Conservation (phyloP, 1,284 basidiomycete species). For the Ustilago trichophora region DNA sequence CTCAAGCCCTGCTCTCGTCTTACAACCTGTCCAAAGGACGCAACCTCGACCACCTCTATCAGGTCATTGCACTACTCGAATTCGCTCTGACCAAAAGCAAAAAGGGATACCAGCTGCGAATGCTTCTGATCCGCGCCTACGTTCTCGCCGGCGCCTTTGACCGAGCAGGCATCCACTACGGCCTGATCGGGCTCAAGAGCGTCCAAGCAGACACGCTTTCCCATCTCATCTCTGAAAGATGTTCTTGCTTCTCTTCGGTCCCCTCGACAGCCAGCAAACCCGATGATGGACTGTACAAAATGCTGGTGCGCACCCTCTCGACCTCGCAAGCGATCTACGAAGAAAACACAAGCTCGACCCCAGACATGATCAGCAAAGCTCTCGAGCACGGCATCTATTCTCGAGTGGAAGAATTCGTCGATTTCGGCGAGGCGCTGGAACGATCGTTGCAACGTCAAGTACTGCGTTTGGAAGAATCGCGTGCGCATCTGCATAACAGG, state of each 20-base stretch:
- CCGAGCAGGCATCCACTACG: conserved; percentile 35
- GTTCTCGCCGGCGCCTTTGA: conserved; percentile 38
- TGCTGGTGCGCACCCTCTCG: conserved; percentile 15
- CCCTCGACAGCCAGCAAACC: background rate
- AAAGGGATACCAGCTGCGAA: conserved; percentile 52
- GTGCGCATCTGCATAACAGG: conserved; percentile 22
- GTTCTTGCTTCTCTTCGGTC: conserved; percentile 7
- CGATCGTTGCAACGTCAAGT: conserved; percentile 45
- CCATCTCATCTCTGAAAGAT: conserved; percentile 28
- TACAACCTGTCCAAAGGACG: conserved; percentile 13
- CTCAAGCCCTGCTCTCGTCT: conserved; percentile 74
- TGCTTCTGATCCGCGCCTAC: conserved; percentile 49
- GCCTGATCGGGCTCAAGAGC: conserved; percentile 41
- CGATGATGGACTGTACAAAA: conserved; percentile 30
- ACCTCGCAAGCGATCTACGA: conserved; percentile 43
- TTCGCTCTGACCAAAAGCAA: conserved; percentile 35
- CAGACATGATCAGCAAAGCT: conserved; percentile 50
- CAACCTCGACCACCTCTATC: conserved; percentile 13
- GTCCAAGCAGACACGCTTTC: conserved; percentile 51
- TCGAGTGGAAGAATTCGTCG: conserved; percentile 52
- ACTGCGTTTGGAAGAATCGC: conserved; percentile 31
- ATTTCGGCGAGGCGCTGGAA: conserved; percentile 49
- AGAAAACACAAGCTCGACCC: conserved; percentile 42
- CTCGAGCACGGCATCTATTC: conserved; percentile 56
- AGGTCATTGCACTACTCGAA: conserved; percentile 35